Evolutionary conservation across 768 basidiomycete genomes (phyloP).

Genomic region (Hygrophorus pudorinus): DNA sequence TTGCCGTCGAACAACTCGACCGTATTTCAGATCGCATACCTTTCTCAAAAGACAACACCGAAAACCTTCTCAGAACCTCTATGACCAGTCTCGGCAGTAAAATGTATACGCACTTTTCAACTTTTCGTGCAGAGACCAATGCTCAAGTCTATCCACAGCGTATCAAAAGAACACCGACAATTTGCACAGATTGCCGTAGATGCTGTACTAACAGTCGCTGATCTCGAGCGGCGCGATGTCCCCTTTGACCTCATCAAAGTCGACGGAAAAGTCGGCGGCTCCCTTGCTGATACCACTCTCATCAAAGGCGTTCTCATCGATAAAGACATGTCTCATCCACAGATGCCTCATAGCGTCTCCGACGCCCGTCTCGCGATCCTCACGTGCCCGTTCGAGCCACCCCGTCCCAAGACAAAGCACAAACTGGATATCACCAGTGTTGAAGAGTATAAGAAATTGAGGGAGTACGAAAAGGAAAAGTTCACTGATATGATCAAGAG

Average conservation of each 20-base stretch:
- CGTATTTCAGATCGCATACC: slow-evolving; percentile 83
- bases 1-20: slow-evolving; percentile 87
- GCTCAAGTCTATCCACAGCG: slow-evolving; percentile 37
- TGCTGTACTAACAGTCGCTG: slow-evolving; percentile 90
- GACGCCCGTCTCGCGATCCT: slow-evolving; percentile 94
- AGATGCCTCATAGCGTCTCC: slow-evolving; percentile 85
- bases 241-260: slow-evolving; percentile 99
- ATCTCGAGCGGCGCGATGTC: slow-evolving; percentile 90
- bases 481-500: slow-evolving; percentile 94
- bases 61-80: slow-evolving; percentile 86
- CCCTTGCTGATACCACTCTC: slow-evolving; percentile 87
- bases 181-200: slow-evolving; percentile 98
- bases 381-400: slow-evolving; percentile 98
- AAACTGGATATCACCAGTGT: slow-evolving; percentile 95
- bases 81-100: slow-evolving; percentile 97
- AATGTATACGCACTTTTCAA: slow-evolving; percentile 53
- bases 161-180: slow-evolving; percentile 91
- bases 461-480: slow-evolving; percentile 93
- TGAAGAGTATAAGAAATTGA: slow-evolving; percentile 92
- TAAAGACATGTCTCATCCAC: slow-evolving; percentile 99
- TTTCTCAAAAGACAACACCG: slow-evolving; percentile 73
- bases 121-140: slow-evolving; percentile 1
- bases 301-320: slow-evolving; percentile 98
- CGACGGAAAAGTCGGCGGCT: slow-evolving; percentile 96
- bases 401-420: slow-evolving; percentile 98